These are phyloP conservation scores for Trichosanthes cucumerina DNA, from an alignment of 306 rosid species.

Conservation along the genomic window DNA sequence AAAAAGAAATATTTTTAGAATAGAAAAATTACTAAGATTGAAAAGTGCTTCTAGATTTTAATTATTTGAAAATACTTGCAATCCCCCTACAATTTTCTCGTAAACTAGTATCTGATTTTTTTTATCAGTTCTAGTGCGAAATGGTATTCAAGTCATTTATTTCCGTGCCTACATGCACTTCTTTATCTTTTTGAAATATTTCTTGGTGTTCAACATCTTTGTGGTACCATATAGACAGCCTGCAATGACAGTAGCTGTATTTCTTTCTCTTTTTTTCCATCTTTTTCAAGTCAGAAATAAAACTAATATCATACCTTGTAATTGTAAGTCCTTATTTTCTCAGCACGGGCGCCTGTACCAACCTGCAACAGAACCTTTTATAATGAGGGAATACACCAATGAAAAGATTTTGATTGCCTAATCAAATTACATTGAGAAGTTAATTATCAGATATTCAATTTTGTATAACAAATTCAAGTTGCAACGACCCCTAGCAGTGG, in stretches of 20 bases:
- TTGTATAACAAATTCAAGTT: background rate
- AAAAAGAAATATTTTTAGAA: background rate
- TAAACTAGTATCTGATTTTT: background rate
- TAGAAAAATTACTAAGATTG: background rate
- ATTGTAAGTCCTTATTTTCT: slow-evolving; percentile 87
- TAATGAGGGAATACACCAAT: slow-evolving; percentile 2
- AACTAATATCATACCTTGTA: slow-evolving; percentile 48
- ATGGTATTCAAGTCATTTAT: background rate
- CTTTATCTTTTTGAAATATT: background rate
- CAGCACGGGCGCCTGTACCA: slow-evolving; percentile 94
- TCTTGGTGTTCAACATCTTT: slow-evolving; percentile 4
- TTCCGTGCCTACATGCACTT: background rate
- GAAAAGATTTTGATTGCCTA: background rate
- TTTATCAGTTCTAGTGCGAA: background rate
- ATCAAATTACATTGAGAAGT: background rate
- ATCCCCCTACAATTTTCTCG: background rate
- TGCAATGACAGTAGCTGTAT: background rate
- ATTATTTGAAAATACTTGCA: background rate
- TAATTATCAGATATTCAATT: background rate
- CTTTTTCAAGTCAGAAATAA: slow-evolving; percentile 1
- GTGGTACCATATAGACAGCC: background rate
- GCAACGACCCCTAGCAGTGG: background rate
- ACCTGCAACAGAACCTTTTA: slow-evolving; percentile 44
- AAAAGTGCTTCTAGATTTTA: background rate
- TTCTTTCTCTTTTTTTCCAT: slow-evolving; percentile 1